Conservation (phyloP, 2,329 filamentous ascomycete genomes). For the Penicillium hordei region DNA sequence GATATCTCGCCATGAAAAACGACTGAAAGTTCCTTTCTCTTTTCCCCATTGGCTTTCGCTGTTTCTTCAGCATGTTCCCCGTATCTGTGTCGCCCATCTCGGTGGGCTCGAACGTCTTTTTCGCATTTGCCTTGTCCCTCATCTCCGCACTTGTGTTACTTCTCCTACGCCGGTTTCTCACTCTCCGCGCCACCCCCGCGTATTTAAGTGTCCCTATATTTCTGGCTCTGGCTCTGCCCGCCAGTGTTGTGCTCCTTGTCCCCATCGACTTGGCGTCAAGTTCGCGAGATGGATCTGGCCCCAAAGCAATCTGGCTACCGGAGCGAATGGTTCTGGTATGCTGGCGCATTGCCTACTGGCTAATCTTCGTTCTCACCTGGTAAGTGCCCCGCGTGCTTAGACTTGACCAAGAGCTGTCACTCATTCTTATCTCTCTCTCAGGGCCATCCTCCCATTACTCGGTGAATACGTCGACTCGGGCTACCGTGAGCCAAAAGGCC, state of each 20-base stretch:
- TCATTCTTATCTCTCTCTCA: constrained; percentile 37
- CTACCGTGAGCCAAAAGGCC: constrained; percentile 79
- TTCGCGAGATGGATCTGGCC: constrained; percentile 68
- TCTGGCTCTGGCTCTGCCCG: constrained; percentile 89
- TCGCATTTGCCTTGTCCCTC: constrained; percentile 66
- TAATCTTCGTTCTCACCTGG: constrained; percentile 95
- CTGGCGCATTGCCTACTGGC: constrained; percentile 96
- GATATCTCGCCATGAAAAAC: constrained; percentile 21
- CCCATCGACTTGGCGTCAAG: constrained; percentile 94
- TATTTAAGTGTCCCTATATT: constrained; percentile 92
- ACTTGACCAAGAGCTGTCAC: constrained; percentile 5
- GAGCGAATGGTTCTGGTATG: constrained; percentile 75
- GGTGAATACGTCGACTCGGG: constrained; percentile 94
- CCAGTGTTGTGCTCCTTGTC: constrained; percentile 85
- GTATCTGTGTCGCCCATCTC: constrained; percentile 48
- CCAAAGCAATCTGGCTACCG: constrained; percentile 84
- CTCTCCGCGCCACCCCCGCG: constrained; percentile 82
- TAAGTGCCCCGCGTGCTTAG: constrained; percentile 42
- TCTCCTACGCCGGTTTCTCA: constrained; percentile 84
- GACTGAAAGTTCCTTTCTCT: constrained; percentile 6
- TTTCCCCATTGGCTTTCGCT: constrained; percentile 1
- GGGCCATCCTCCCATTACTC: constrained; percentile 86
- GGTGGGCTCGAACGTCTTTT: constrained; percentile 77
- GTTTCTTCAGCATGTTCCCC: constrained; percentile 29
- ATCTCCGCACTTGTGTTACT: constrained; percentile 78